Conservation (phyloP, 2,329 filamentous ascomycete species). For the Claviceps sp. region DNA sequence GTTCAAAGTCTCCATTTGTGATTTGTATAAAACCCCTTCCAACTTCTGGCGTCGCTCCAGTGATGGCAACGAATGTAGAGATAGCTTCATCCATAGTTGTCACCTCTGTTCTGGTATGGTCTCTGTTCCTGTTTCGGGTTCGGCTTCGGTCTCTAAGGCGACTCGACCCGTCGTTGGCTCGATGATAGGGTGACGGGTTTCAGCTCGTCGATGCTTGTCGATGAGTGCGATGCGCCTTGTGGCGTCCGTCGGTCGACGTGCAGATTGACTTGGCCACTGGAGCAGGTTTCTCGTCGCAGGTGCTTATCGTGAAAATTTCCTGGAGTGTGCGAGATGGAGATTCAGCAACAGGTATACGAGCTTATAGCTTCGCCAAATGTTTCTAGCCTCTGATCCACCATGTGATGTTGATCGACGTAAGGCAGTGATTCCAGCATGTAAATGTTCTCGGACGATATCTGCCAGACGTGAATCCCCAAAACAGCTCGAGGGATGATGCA, state of each 20-base stretch:
- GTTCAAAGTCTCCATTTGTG: constrained; percentile 69
- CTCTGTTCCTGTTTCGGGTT: not conserved
- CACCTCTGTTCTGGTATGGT: not conserved
- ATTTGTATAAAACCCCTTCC: constrained; percentile 75
- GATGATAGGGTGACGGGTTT: not conserved
- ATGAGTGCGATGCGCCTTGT: not conserved
- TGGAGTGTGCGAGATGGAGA: not conserved
- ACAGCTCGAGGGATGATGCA: too few relatives aligned
- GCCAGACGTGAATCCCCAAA: not conserved
- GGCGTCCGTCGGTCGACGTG: not conserved
- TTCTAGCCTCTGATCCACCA: not conserved
- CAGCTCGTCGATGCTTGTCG: not conserved
- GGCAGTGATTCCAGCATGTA: not conserved
- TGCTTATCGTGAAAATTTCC: not conserved
- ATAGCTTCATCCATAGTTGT: constrained; percentile 56
- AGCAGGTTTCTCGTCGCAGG: not conserved
- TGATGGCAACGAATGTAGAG: constrained; percentile 69
- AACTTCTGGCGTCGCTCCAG: constrained; percentile 57
- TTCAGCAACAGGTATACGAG: not conserved
- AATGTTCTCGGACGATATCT: not conserved
- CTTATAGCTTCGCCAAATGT: not conserved
- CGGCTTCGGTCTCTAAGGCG: not conserved
- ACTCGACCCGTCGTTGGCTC: not conserved
- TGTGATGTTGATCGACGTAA: not conserved
- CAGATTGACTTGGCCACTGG: too few relatives aligned